A percentile compares a stretch with the other conserved stretches of the same genome.
Conservation (phyloP, 257 asterid genomes). For the Fraxinus cuspidata region DNA sequence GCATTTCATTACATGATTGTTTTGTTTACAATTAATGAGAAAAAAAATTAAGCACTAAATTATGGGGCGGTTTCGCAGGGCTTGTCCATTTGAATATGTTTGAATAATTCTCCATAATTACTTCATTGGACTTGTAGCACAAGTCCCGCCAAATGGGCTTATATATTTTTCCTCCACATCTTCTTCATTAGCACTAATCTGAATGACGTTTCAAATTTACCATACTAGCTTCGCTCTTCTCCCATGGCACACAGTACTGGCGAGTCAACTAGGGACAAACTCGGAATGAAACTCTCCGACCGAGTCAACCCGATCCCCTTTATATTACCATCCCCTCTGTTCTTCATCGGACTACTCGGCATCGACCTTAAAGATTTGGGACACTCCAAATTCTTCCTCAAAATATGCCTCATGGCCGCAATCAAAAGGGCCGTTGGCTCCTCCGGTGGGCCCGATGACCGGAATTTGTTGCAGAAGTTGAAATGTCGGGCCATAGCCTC, state of each 20-base stretch:
- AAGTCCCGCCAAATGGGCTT: too few relatives aligned
- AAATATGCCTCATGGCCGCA: constrained; percentile 58
- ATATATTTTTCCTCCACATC: neutral
- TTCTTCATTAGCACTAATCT: neutral
- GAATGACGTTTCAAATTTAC: neutral
- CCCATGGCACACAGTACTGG: constrained; percentile 38
- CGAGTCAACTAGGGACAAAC: constrained; percentile 47
- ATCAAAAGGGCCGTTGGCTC: constrained; percentile 56
- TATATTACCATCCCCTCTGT: constrained; percentile 21
- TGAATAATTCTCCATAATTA: too few relatives aligned
- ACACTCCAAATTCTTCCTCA: constrained; percentile 52
- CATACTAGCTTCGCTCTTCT: constrained; percentile 24
- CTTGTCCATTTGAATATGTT: too few relatives aligned
- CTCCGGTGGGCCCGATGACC: constrained; percentile 52
- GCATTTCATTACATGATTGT: constrained; percentile 25
- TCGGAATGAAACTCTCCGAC: constrained; percentile 71
- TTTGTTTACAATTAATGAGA: constrained; percentile 27
- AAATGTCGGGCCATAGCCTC: constrained; percentile 67
- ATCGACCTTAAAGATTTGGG: constrained; percentile 58
- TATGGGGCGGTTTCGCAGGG: neutral
- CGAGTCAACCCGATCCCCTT: constrained; percentile 42
- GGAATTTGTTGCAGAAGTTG: constrained; percentile 64
- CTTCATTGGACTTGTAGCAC: rapidly evolving
- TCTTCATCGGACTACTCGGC: constrained; percentile 70
- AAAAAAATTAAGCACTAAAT: constrained; percentile 25